Percentiles rank a stretch among this genome's conserved stretches.
Evolutionary conservation across 768 basidiomycete genomes (phyloP).

Genomic region (Mycena venus): DNA sequence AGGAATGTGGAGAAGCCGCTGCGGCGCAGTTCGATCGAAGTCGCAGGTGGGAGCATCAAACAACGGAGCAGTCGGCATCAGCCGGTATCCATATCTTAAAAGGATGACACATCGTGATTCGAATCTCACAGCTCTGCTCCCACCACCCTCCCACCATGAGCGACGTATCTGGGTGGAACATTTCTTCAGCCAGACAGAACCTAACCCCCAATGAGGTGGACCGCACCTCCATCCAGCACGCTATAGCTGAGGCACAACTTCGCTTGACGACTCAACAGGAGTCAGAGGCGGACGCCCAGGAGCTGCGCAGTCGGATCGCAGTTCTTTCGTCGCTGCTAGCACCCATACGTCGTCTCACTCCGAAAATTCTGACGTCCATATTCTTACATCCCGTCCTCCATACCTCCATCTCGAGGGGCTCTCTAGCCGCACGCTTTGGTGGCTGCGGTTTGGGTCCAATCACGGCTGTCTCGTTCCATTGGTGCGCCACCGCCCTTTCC

Average conservation of each 20-base stretch:
- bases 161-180: background rate
- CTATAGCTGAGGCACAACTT: background rate
- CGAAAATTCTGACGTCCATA: background rate
- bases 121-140: background rate
- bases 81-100: background rate
- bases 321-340: slow-evolving; percentile 9
- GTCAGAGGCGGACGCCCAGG: background rate
- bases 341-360: slow-evolving; percentile 6
- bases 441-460: background rate
- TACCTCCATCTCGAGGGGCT: background rate
- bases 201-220: background rate
- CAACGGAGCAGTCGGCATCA: background rate
- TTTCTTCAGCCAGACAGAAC: background rate
- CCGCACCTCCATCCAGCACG: background rate
- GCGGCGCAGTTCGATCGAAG: background rate
- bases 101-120: background rate
- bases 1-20: background rate
- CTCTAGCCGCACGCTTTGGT: background rate
- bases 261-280: background rate
- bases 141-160: background rate
- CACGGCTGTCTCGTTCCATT: background rate
- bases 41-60: background rate
- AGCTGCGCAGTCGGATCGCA: background rate
- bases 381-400: slow-evolving; percentile 6
- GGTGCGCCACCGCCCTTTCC: slow-evolving; percentile 6